Percentiles rank a stretch among this genome's conserved stretches.
Conservation (phyloP, 2,329 filamentous ascomycete species). For the Xylariaceae sp. region DNA sequence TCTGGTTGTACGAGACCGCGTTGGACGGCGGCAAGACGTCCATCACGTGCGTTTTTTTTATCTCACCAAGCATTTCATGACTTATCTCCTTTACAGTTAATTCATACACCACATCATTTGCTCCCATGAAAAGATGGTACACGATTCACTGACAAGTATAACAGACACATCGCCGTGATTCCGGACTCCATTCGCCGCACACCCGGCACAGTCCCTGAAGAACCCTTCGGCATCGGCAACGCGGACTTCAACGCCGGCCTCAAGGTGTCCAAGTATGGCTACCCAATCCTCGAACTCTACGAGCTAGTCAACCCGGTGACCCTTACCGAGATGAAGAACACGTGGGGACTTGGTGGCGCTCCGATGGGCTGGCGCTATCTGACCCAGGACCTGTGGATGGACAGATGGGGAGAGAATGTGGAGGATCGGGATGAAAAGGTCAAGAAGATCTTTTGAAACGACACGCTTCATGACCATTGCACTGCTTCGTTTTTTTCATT, state of each 20-base stretch:
- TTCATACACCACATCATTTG: neutral
- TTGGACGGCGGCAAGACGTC: neutral
- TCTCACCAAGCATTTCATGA: neutral
- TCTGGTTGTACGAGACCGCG: slow-evolving; percentile 10
- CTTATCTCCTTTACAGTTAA: neutral
- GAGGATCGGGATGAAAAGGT: slow-evolving; percentile 1
- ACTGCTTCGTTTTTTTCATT: neutral
- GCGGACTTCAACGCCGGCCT: slow-evolving; percentile 7
- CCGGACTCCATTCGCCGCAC: slow-evolving; percentile 1
- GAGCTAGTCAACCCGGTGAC: slow-evolving; percentile 8
- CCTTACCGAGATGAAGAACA: slow-evolving; percentile 9
- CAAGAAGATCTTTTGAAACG: slow-evolving; percentile 6
- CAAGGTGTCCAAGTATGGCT: slow-evolving; percentile 10
- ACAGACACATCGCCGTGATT: slow-evolving; percentile 10
- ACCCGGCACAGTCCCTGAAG: slow-evolving; percentile 3
- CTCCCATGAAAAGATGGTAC: neutral
- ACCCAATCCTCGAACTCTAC: slow-evolving; percentile 8
- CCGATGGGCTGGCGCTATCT: slow-evolving; percentile 11
- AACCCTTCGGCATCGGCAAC: slow-evolving; percentile 6
- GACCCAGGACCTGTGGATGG: slow-evolving; percentile 1
- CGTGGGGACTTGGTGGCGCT: slow-evolving; percentile 6
- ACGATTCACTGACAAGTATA: neutral
- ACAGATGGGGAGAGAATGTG: slow-evolving; percentile 1
- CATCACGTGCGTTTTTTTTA: slow-evolving; percentile 3
- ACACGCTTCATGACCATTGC: neutral